Conservation (phyloP, 2,329 filamentous ascomycete species). For the Xylariaceae sp. region DNA sequence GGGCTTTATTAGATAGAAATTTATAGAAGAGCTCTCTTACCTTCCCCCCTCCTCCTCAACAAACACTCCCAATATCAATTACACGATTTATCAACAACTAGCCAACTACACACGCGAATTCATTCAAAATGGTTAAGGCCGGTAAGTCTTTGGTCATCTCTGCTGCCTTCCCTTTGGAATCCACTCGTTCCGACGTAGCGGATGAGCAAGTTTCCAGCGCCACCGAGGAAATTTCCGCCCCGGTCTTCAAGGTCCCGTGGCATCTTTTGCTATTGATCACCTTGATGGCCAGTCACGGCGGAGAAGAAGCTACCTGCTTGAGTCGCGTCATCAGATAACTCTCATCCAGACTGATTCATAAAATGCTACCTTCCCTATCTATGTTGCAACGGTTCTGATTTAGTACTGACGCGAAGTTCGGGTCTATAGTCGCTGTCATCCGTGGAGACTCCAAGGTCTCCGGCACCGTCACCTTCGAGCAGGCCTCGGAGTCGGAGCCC, state of each 20-base stretch:
- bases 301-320: no score
- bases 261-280: constrained; percentile 15
- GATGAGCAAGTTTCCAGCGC: constrained; percentile 57
- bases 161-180: constrained; percentile 21
- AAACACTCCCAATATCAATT: constrained; percentile 11
- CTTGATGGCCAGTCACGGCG: constrained; percentile 29
- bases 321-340: no score
- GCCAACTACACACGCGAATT: constrained; percentile 33
- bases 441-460: constrained; percentile 96
- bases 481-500: constrained; percentile 73
- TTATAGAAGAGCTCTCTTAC: constrained; percentile 12
- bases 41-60: constrained; percentile 6
- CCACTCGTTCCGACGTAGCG: constrained; percentile 26
- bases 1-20: constrained; percentile 15
- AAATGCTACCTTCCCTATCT: no score
- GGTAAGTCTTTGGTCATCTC: constrained; percentile 27
- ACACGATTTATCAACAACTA: constrained; percentile 9
- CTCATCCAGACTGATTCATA: no score
- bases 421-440: constrained; percentile 77
- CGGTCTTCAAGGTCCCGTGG: no score
- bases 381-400: no score
- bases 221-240: no score
- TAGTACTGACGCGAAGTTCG: constrained; percentile 21
- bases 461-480: constrained; percentile 93
- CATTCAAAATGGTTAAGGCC: constrained; percentile 95